These are phyloP conservation scores for Dactylellina parvicollis DNA, from an alignment of 2,329 filamentous ascomycete species.

Conservation along the genomic window DNA sequence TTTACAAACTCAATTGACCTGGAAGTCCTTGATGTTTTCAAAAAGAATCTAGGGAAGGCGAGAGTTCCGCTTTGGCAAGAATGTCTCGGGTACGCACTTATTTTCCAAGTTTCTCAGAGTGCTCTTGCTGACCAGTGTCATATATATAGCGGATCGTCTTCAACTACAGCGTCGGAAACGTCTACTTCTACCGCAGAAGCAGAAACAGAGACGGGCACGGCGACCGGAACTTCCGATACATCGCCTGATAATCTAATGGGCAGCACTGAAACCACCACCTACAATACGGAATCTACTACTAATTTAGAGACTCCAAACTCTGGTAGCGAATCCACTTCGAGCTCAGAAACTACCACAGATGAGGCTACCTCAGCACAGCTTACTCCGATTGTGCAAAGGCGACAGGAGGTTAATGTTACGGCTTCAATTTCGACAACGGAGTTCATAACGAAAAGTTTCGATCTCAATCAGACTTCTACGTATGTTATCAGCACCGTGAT, in stretches of 20 bases:
- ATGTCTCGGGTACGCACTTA: constrained; percentile 19
- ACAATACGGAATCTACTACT: background rate
- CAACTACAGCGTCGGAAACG: background rate
- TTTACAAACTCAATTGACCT: constrained; percentile 42
- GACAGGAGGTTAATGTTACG: constrained; percentile 2
- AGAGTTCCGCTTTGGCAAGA: constrained; percentile 36
- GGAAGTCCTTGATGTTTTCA: constrained; percentile 21
- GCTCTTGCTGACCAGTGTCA: background rate
- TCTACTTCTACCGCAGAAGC: background rate
- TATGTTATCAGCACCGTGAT: background rate
- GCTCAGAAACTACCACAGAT: background rate
- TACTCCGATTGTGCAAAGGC: constrained; percentile 23
- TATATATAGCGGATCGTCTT: background rate
- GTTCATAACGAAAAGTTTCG: background rate
- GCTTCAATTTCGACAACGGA: background rate
- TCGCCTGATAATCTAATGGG: background rate
- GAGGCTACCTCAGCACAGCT: background rate
- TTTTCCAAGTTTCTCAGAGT: background rate
- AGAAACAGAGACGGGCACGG: background rate
- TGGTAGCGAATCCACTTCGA: background rate
- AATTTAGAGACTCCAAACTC: background rate
- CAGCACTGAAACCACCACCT: background rate
- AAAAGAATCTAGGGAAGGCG: constrained; percentile 41
- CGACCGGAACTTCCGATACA: background rate
- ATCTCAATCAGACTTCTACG: background rate